Evolutionary conservation across 106 monocot genomes (phyloP), one percentile per base, ranked within the genome.

Genomic region (Dendrobium catenatum): DNA sequence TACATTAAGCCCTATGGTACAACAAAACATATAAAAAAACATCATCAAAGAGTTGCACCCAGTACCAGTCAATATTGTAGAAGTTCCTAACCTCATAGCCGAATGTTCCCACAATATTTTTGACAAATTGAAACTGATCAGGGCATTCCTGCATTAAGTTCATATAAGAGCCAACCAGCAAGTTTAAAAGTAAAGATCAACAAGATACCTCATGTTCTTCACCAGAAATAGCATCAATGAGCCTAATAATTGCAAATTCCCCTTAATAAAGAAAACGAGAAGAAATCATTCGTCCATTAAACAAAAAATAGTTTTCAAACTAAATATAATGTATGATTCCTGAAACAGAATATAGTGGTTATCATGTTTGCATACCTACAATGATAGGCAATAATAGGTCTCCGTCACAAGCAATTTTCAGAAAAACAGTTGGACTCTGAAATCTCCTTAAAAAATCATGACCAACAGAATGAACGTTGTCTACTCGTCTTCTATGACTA

Each of bases 331-430:
- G 15, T 51, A 47, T 18, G 47, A 47, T 76, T 24, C 27, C 10
- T 20, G 5, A 74, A 41, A 43, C 40, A 42, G n/a, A 55, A n/a
- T 41, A 19, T 47, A 67, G 13, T 42, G 3, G 20, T 79, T 1
- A 22, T 48, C 51, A 73, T 15, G 44, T 42, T 70, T 17, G 43
- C 81, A 78, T 84, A 92, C 92, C 92, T 48, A 87, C 92, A 79
- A 87, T 67, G 37, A 92, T 86, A 48, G 92, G 92, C 85, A 92
- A 84, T n/a, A 92, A 59, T 48, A 92, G 70, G 11, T 87, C 87
- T 55, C 87, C 92, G 68, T 88, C 85, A 80, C 92, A 92, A 46
- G 88, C 87, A 82, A 92, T 82, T 88, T 92, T 92, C 27, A 92
- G 89, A 83, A 92, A 92, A 59, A 92, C 87, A 17, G 92, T 89